Conservation (phyloP, 805 yeast genomes). For the Saturnispora gosingensis region DNA sequence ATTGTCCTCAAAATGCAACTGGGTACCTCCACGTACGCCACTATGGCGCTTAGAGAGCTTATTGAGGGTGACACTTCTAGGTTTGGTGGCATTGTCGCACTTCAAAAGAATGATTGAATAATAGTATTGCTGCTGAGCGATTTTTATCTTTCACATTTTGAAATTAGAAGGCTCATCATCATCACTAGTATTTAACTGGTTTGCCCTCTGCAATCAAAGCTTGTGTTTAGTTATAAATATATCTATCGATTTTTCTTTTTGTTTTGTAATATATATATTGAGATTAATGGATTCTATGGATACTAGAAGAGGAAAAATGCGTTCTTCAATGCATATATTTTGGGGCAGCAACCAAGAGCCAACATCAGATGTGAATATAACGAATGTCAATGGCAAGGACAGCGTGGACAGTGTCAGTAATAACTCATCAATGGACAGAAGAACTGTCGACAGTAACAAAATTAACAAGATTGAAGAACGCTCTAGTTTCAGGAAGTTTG, state of each 20-base stretch:
- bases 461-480: constrained; percentile 15
- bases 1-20: constrained; percentile 68
- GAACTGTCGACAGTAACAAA: background rate
- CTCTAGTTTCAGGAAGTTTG: constrained; percentile 20
- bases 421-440: background rate
- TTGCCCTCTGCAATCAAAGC: background rate
- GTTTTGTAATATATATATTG: background rate
- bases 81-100: constrained; percentile 21
- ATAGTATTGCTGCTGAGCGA: background rate
- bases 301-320: background rate
- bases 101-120: constrained; percentile 8
- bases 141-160: background rate
- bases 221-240: background rate
- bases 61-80: constrained; percentile 61
- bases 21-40: constrained; percentile 87
- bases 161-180: background rate
- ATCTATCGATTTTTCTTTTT: background rate
- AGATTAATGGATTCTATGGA: constrained; percentile 1
- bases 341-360: constrained; percentile 8
- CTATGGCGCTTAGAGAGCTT: constrained; percentile 92
- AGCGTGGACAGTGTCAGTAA: background rate
- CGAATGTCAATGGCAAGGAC: background rate
- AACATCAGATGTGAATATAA: background rate
- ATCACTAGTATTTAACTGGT: background rate
- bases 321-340: background rate